Evolutionary conservation across 1,284 basidiomycete species (phyloP), one percentile per base, ranked within the genome.

Genomic region (Waitea zeae): DNA sequence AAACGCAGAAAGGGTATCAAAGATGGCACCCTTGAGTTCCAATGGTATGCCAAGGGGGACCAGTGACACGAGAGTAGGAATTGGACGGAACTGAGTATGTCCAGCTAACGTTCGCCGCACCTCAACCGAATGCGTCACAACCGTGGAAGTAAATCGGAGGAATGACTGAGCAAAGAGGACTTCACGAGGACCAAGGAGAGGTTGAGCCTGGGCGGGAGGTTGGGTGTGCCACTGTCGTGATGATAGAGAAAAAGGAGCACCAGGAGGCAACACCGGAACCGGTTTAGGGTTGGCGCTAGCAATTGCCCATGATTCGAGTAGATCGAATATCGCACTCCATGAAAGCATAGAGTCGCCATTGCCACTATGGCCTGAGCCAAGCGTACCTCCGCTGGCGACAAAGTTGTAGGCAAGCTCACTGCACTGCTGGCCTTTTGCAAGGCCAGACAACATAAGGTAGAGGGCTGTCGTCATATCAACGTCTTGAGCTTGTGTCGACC

Each of bases 1-100:
- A 57, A 97, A 96, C 0, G 88, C 79, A 1, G 84, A 68, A 4
- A 95, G 61, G 0, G 87, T 76, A 24, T 87, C 72, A 39, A 96
- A 78, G 1, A 95, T 59, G 1, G 79, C 72, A 1, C 88, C 89
- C 48, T 96, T 96, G 36, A 97, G 66, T 47, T 96, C 89, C n/a
- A 93, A 59, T 0, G 87, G 83, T 13, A 90, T 68, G 7, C 79
- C 70, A 5, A 86, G 64, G 17, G 82, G 84, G 41, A 87, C 66
- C 27, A 90, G 69, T 3, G 75, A 73, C 30, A 90, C 68, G 3
- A 93, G 58, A 0, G 78, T 78, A 2, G 74, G 74, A 37, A 96
- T 70, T 0, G 86, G 83, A 34, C 76, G 70, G 51, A 81, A 81
- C 31, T 81, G 71, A 2, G 72, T 68, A 52, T 90, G 83, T 17